Evolutionary conservation across 2,329 filamentous ascomycete species (phyloP), one percentile per base, ranked within the genome.

Genomic region (Microcera coccophila): DNA sequence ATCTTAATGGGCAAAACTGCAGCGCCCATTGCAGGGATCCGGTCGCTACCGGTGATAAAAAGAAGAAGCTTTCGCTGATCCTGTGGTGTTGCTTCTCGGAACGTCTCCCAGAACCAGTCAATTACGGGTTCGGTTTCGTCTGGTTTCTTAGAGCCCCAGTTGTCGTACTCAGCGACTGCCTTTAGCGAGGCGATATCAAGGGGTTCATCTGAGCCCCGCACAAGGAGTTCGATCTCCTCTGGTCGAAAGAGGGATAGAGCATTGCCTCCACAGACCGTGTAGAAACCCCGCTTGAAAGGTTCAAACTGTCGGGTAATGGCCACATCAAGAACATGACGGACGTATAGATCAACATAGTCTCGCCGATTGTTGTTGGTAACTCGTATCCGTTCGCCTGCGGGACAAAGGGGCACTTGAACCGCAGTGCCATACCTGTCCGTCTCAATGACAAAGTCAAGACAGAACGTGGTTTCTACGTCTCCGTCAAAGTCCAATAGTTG

Each of bases 251-350:
- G 76, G 1, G 85, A 88, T 26, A 95, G 73, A 1, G 90, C 90
- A 60, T 93, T 95, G 26, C 90, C 88, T 26, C 85, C 87, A 60
- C 89, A 95, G 20, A 95, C 88, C 0, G 87, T 94, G 63, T 89
- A 96, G 66, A 96, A 96, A 1, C 90, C 90, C 41, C 90, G 81
- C 62, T 93, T 93, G 73, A 96, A 96, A 1, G 90, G 90, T 61
- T 95, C 89, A 52, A 94, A 96, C 59, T 95, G 90, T 31, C 87
- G 78, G 29, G 79, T 71, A 2, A 95, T 85, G 1, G 87, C 78
- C 5, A 76, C 82, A 56, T 95, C 89, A 10, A 96, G 79, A 9
- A 91, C 64, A 61, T 91, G 86, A 29, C 82, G 80, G 9, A 95
- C 79, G 60, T 95, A 95, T 2, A 89, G 72, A 53, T 91, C 85